These are phyloP conservation scores for Calonectria hongkongensis DNA, from an alignment of 2,329 filamentous ascomycete genomes.

Conservation along the genomic window DNA sequence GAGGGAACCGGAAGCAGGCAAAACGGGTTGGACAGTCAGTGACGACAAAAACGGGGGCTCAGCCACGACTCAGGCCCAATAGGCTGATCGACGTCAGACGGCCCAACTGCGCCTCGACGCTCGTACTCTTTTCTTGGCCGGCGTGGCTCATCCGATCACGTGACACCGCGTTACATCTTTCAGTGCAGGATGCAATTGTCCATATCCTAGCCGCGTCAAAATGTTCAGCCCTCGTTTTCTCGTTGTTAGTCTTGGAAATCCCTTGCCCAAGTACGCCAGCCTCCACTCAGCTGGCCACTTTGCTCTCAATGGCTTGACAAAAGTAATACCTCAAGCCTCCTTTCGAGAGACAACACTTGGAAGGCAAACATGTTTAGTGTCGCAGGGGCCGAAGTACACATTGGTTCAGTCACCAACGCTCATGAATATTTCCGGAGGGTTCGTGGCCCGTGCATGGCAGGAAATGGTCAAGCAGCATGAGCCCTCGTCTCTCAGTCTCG, in stretches of 20 bases:
- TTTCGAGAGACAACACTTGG: constrained; percentile 70
- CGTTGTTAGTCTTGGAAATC: constrained; percentile 92
- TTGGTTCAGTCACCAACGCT: constrained; percentile 84
- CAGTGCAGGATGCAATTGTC: too few relatives aligned
- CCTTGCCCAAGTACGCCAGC: constrained; percentile 82
- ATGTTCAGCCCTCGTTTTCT: constrained; percentile 76
- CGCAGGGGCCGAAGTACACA: constrained; percentile 72
- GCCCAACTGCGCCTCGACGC: constrained; percentile 42
- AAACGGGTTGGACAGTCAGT: constrained; percentile 52
- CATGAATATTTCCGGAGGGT: constrained; percentile 91
- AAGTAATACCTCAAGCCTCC: constrained; percentile 64
- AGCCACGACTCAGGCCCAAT: constrained; percentile 59
- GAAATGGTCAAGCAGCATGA: constrained; percentile 67
- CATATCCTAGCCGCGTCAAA: constrained; percentile 43
- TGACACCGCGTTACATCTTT: constrained; percentile 50
- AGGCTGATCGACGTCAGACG: constrained; percentile 58
- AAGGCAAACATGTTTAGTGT: constrained; percentile 71
- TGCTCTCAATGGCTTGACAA: constrained; percentile 78
- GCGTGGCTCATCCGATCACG: constrained; percentile 48
- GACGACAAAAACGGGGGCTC: constrained; percentile 57
- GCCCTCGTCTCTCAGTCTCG: constrained; percentile 68
- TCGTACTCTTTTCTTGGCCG: constrained; percentile 43
- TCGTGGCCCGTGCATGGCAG: constrained; percentile 79
- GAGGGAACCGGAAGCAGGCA: constrained; percentile 47
- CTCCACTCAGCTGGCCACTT: constrained; percentile 93